A percentile compares a stretch with the other conserved stretches of the same genome.
Conservation (phyloP, 176 grass and related monocot genomes). For the Avena atlantica region DNA sequence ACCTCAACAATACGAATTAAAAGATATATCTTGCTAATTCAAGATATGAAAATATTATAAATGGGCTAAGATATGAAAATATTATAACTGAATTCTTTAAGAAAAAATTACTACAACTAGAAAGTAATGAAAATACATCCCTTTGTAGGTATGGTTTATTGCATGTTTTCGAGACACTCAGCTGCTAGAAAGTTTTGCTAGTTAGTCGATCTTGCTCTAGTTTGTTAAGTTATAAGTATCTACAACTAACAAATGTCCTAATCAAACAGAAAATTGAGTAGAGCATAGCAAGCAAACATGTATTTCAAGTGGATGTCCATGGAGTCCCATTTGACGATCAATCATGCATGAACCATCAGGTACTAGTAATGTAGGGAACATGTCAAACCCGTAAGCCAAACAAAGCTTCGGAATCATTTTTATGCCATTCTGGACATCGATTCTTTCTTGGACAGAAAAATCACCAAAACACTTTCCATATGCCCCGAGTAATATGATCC, state of each 20-base stretch:
- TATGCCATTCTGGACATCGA: background rate
- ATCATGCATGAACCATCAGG: background rate
- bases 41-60: background rate
- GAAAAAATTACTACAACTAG: background rate
- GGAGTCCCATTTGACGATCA: background rate
- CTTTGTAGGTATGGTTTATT: background rate
- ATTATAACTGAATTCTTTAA: too few species aligned
- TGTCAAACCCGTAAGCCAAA: background rate
- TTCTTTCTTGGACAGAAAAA: background rate
- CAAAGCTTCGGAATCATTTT: background rate
- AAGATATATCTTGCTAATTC: background rate
- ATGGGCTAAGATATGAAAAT: background rate
- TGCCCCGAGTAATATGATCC: constrained; percentile 17
- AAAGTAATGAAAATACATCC: constrained; percentile 5
- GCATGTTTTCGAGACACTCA: background rate
- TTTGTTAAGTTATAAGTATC: background rate
- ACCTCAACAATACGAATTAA: background rate
- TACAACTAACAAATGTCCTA: constrained; percentile 4
- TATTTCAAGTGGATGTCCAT: background rate
- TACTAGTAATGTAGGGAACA: background rate
- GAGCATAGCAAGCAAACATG: constrained; percentile 6
- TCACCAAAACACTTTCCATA: background rate
- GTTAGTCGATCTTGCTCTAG: constrained; percentile 22
- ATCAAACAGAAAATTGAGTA: constrained; percentile 28
- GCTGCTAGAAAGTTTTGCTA: constrained; percentile 7